A percentile compares a stretch with the other conserved stretches of the same genome.
phyloP scores from a whole-genome alignment of 208 protist species.

The Trypanosoma vivax region DNA sequence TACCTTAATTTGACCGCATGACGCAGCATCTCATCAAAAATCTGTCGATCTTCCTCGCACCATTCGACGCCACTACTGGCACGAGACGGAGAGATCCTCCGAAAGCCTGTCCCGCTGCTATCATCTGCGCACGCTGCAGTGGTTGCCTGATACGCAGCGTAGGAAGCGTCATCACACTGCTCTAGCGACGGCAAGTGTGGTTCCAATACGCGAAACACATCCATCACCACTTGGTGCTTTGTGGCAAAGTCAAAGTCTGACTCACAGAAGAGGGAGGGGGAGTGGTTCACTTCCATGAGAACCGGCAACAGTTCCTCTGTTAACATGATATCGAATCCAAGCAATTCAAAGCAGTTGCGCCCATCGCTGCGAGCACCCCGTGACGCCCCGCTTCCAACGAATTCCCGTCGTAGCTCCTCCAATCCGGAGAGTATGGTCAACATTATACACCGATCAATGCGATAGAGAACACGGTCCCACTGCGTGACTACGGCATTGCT shows the following conservation, averaged over 20 bases:
- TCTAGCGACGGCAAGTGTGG: constrained; percentile 28
- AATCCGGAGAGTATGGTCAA: constrained; percentile 84
- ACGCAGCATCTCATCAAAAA: constrained; percentile 21
- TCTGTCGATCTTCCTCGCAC: constrained; percentile 12
- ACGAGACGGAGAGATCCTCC: constrained; percentile 19
- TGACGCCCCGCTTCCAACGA: constrained; percentile 45
- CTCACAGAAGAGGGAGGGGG: constrained; percentile 83
- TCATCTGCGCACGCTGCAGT: background rate
- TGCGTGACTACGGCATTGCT: background rate
- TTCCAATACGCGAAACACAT: constrained; percentile 57
- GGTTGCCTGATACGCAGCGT: constrained; percentile 16
- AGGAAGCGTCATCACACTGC: constrained; percentile 8
- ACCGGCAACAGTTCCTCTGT: constrained; percentile 42
- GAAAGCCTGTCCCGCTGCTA: constrained; percentile 4
- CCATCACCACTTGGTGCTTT: constrained; percentile 65
- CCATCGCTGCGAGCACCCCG: constrained; percentile 41
- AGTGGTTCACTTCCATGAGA: constrained; percentile 90
- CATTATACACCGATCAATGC: constrained; percentile 62
- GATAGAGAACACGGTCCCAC: constrained; percentile 48
- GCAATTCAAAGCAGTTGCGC: constrained; percentile 80
- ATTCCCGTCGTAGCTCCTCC: constrained; percentile 63
- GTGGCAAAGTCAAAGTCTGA: constrained; percentile 68
- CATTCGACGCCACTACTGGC: background rate
- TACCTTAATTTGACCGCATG: background rate
- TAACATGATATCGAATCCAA: constrained; percentile 87